phyloP scores from a whole-genome alignment of 2,329 filamentous ascomycete genomes.

The Herpotrichia juniperi region DNA sequence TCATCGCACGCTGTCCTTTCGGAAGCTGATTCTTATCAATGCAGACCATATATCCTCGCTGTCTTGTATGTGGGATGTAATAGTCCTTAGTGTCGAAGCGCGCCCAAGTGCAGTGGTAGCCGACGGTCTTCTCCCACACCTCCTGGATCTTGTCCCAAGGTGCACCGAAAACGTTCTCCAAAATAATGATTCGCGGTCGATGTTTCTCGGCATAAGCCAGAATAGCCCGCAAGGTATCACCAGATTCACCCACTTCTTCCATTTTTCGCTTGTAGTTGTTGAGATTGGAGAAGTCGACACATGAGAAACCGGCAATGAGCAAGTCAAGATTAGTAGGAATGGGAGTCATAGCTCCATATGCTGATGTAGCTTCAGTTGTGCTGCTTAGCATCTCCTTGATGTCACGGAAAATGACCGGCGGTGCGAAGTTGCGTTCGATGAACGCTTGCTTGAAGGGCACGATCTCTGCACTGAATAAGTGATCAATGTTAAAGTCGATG shows the following conservation, averaged over 20 bases:
- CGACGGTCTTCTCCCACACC: slow-evolving; percentile 55
- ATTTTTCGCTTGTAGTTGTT: slow-evolving; percentile 64
- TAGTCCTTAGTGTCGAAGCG: slow-evolving; percentile 72
- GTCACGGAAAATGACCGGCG: slow-evolving; percentile 51
- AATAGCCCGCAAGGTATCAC: slow-evolving; percentile 67
- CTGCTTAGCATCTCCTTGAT: slow-evolving; percentile 56
- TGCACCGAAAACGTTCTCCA: slow-evolving; percentile 72
- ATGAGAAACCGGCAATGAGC: slow-evolving; percentile 75
- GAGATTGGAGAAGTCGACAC: slow-evolving; percentile 73
- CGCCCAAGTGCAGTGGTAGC: slow-evolving; percentile 60
- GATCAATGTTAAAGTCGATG: no score
- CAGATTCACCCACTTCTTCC: slow-evolving; percentile 66
- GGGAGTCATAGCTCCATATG: slow-evolving; percentile 64
- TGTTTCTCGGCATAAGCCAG: slow-evolving; percentile 61
- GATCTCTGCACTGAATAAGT: slow-evolving; percentile 55
- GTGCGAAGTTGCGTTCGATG: slow-evolving; percentile 54
- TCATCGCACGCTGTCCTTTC: slow-evolving; percentile 24
- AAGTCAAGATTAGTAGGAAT: slow-evolving; percentile 68
- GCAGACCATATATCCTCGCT: slow-evolving; percentile 54
- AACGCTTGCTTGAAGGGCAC: slow-evolving; percentile 54
- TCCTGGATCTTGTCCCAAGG: slow-evolving; percentile 63
- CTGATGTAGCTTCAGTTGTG: slow-evolving; percentile 63
- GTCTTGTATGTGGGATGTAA: slow-evolving; percentile 72
- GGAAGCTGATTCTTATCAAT: slow-evolving; percentile 38
- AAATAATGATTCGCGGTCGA: slow-evolving; percentile 67